Conservation (phyloP, 257 asterid species). For the Salvia splendens region DNA sequence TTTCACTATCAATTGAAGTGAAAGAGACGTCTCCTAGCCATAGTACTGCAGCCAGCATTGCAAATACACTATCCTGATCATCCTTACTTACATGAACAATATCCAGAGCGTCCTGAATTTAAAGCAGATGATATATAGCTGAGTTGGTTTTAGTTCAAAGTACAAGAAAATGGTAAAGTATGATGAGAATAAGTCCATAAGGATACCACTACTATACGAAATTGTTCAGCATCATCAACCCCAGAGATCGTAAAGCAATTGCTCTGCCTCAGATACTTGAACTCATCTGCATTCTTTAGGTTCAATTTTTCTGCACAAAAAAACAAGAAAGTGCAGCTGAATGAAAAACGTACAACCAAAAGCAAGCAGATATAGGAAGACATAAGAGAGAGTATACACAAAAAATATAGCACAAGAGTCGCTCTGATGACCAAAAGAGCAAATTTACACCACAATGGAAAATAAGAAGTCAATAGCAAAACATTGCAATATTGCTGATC, state of each 20-base stretch:
- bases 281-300: slow-evolving; percentile 71
- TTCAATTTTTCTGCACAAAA: slow-evolving; percentile 66
- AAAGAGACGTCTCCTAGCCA: slow-evolving; percentile 94
- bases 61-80: slow-evolving; percentile 91
- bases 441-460: neutral
- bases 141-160: slow-evolving; percentile 34
- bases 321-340: slow-evolving; percentile 20
- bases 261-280: slow-evolving; percentile 84
- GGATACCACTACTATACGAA: slow-evolving; percentile 68
- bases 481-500: slow-evolving; percentile 19
- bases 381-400: slow-evolving; percentile 10
- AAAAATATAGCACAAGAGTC: neutral
- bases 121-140: slow-evolving; percentile 29
- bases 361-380: slow-evolving; percentile 10
- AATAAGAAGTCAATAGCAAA: neutral
- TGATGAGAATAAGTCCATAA: slow-evolving; percentile 31
- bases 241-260: slow-evolving; percentile 74
- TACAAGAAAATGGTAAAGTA: slow-evolving; percentile 20
- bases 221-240: slow-evolving; percentile 95
- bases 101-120: slow-evolving; percentile 86
- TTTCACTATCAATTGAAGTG: slow-evolving; percentile 71
- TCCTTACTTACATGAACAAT: slow-evolving; percentile 84
- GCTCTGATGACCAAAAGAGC: slow-evolving; percentile 21
- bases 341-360: slow-evolving; percentile 13
- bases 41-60: slow-evolving; percentile 94